Base-by-base conservation (phyloP, 2,329 filamentous ascomycete species). In the Scedosporium aurantiacum region DNA sequence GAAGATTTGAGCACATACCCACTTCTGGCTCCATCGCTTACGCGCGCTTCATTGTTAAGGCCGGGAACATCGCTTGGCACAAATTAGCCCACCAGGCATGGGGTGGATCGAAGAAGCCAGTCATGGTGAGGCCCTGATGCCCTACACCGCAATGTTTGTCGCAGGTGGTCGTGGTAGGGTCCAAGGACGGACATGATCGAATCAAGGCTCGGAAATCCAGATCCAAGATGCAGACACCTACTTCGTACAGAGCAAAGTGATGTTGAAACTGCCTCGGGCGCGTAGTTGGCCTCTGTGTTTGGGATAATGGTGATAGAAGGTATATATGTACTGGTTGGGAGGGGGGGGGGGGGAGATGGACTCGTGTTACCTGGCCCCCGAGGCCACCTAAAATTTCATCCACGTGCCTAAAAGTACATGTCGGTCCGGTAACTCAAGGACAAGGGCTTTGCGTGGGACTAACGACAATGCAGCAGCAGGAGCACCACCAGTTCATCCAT, bases 361-460 rank as follows among this genome's bases (percentile, higher is more conserved):
- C 23, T 54, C 18, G 50, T 54, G 50, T 27, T 23, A 54, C 50
- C n/a, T 25, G 50, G 50, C 23, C 50, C 50, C 8, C 18, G 12
- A 14, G 47, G 47, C 8, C 47, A 54, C 21, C 21, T 14, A 54
- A 54, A 54, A 14, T 14, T 14, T 12, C 50, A 23, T 54, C 50
- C 50, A 54, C 50, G 50, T 54, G 50, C 50, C 50, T 27, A 54
- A 54, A 54, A 25, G 23, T 54, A 54, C 50, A 54, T 54, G 50
- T 54, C 18, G 18, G 23, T 23, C 50, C 50, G 18, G 50, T 54
- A 54, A 54, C 50, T 23, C 50, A 54, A 54, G 18, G 50, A 54
- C 12, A 14, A 23, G 23, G 18, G 18, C n/a, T 23, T 27, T 54
- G 50, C 50, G 50, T 23, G 21, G 50, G 50, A 23, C 23, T 54